Percentiles rank a stretch among this genome's conserved stretches.
Conservation (phyloP, 495 filamentous ascomycete species). For the Trichoderma asperelloides region DNA sequence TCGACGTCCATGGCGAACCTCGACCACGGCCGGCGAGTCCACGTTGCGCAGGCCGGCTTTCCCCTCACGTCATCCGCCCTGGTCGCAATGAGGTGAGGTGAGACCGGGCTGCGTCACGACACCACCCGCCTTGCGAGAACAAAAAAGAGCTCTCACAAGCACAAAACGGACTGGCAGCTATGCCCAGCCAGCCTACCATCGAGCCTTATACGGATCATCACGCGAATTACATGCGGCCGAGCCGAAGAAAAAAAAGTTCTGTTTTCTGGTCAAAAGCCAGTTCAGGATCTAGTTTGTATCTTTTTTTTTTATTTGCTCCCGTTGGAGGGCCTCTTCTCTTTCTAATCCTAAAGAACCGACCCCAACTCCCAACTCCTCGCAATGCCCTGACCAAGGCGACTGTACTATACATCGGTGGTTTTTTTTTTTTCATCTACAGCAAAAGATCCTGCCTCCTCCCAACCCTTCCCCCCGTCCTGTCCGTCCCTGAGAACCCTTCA, state of each 20-base stretch:
- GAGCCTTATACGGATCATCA: background rate
- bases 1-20: background rate
- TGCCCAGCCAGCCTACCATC: background rate
- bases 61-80: slow-evolving; percentile 4
- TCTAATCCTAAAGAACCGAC: slow-evolving; percentile 9
- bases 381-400: slow-evolving; percentile 5
- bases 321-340: background rate
- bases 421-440: background rate
- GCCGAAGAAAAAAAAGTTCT: background rate
- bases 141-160: background rate
- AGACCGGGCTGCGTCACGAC: slow-evolving; percentile 6
- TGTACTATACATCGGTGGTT: background rate
- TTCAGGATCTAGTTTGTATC: background rate
- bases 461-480: background rate
- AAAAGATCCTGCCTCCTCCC: background rate
- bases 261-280: background rate
- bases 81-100: background rate
- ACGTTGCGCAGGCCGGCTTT: background rate
- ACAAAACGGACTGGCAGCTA: background rate
- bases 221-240: background rate
- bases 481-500: background rate
- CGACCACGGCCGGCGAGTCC: background rate
- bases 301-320: slow-evolving; percentile 3
- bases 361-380: slow-evolving; percentile 8
- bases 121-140: background rate